Conservation (phyloP, 768 basidiomycete genomes). For the Mrakia blollopis region DNA sequence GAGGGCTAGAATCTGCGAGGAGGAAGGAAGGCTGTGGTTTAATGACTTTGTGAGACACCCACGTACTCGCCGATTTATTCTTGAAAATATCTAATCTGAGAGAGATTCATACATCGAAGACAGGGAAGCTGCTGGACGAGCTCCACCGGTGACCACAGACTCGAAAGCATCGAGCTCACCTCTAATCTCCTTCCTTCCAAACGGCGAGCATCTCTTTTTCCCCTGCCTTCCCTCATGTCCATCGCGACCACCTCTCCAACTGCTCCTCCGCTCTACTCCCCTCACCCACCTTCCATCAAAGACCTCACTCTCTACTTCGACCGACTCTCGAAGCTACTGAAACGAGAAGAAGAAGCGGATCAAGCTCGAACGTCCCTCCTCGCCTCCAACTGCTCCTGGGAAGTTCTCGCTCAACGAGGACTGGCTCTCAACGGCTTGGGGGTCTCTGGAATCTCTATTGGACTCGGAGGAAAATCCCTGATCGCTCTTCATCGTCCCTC, state of each 20-base stretch:
- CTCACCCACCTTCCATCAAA: constrained; percentile 31
- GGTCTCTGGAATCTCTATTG: constrained; percentile 66
- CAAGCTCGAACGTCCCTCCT: constrained; percentile 71
- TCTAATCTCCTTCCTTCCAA: not conserved
- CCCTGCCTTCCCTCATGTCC: not conserved
- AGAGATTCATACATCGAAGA: no score
- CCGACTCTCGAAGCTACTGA: constrained; percentile 62
- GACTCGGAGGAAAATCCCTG: constrained; percentile 77
- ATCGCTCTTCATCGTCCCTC: constrained; percentile 78
- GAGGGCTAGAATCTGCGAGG: not conserved
- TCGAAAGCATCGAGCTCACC: no score
- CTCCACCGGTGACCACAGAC: no score
- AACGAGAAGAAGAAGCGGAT: constrained; percentile 74
- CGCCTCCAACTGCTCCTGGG: constrained; percentile 74
- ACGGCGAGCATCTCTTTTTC: not conserved
- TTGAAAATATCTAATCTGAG: no score
- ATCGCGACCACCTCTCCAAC: not conserved
- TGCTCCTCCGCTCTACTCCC: not conserved
- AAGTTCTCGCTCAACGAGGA: constrained; percentile 81
- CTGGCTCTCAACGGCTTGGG: constrained; percentile 71
- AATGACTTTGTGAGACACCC: no score
- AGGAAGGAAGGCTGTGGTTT: not conserved
- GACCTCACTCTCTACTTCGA: constrained; percentile 54
- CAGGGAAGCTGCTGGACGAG: no score
- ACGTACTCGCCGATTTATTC: no score